Conservation (phyloP, 345 rosid species). For the Populus deltoides region DNA sequence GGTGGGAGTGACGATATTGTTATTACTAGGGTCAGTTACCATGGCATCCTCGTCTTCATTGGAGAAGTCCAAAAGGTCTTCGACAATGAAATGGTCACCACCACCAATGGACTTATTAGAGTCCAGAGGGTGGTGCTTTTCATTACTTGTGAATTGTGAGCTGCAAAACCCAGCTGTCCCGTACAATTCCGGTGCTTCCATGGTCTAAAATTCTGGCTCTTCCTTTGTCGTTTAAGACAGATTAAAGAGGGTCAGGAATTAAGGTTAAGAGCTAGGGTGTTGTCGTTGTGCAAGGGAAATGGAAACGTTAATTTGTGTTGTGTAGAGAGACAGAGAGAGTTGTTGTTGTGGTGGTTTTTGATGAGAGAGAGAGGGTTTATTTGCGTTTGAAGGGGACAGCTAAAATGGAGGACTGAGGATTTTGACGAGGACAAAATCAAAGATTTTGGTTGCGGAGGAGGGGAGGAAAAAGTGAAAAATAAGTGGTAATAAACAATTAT, state of each 20-base stretch:
- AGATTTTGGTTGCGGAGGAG: not conserved
- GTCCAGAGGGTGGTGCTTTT: conserved; percentile 36
- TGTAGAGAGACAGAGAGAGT: conserved; percentile 11
- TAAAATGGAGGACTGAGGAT: conserved; percentile 36
- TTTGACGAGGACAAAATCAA: conserved; percentile 38
- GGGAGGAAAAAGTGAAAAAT: not conserved
- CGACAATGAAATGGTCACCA: conserved; percentile 74
- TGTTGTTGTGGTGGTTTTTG: not conserved
- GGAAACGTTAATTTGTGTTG: conserved; percentile 6
- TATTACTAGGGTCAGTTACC: not conserved
- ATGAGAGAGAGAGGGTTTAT: conserved; percentile 32
- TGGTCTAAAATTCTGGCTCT: not conserved
- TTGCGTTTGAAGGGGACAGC: conserved; percentile 54
- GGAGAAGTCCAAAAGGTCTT: conserved; percentile 86
- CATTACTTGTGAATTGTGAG: conserved; percentile 32
- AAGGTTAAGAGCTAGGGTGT: not conserved
- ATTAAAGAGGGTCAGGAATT: not conserved
- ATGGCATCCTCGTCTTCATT: conserved; percentile 43
- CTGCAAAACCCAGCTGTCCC: conserved; percentile 17
- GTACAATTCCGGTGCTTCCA: conserved; percentile 35
- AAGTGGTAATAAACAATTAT: not conserved
- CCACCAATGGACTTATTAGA: conserved; percentile 19
- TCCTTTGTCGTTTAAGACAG: not conserved
- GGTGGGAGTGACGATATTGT: conserved; percentile 23
- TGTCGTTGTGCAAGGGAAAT: conserved; percentile 21